Evolutionary conservation across 2,329 filamentous ascomycete genomes (phyloP).

Genomic region (Fusarium begoniae): DNA sequence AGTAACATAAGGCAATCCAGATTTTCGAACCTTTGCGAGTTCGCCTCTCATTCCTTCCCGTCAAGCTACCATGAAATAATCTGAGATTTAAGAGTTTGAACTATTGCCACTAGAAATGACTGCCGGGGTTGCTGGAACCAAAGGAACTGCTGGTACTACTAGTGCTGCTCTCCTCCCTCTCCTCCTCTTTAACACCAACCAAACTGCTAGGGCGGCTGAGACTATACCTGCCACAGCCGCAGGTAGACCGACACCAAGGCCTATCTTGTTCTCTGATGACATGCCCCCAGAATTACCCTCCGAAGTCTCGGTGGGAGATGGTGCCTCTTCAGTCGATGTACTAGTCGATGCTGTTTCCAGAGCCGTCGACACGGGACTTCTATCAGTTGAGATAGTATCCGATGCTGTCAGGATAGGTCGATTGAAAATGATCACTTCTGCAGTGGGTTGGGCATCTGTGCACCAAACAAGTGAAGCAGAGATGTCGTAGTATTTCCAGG

Average conservation of each 20-base stretch:
- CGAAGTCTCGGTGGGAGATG: not conserved
- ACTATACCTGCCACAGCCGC: not conserved
- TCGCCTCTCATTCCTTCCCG: not conserved
- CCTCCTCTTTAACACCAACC: not conserved
- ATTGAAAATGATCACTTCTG: not conserved
- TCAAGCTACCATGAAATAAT: not conserved
- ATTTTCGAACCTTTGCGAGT: no score
- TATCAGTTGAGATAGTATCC: not conserved
- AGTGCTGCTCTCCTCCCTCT: not conserved
- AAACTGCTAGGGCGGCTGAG: not conserved
- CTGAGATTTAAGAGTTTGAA: not conserved
- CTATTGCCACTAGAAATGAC: no score
- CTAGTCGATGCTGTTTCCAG: not conserved
- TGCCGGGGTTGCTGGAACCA: not conserved
- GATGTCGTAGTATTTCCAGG: not conserved
- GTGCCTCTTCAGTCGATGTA: not conserved
- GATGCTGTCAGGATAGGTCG: not conserved
- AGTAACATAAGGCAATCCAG: no score
- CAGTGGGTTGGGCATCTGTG: not conserved
- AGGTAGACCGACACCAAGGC: not conserved
- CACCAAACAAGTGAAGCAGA: not conserved
- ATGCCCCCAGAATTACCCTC: not conserved
- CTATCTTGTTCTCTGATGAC: not conserved
- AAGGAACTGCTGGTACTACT: fast-evolving
- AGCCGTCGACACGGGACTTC: not conserved